Conservation (phyloP, 2,329 filamentous ascomycete genomes). For the Eurotiales sp. region DNA sequence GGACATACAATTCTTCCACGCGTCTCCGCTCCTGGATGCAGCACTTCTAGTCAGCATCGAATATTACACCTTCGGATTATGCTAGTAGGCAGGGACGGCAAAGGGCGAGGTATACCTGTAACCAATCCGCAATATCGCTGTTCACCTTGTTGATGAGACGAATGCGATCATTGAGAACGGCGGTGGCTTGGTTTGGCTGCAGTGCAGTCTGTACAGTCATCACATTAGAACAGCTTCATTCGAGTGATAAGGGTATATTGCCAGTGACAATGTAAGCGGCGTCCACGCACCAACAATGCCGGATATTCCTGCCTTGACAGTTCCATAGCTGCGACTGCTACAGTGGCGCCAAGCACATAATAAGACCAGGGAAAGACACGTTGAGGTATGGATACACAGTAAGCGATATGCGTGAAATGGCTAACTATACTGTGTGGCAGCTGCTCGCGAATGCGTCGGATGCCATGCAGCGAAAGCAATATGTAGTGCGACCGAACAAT, state of each 20-base stretch:
- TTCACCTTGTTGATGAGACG: constrained; percentile 84
- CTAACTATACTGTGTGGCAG: background rate
- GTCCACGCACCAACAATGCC: constrained; percentile 74
- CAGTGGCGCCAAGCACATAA: constrained; percentile 30
- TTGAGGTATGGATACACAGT: constrained; percentile 15
- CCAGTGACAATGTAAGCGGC: background rate
- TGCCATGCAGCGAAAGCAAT: background rate
- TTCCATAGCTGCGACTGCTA: constrained; percentile 54
- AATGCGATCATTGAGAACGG: constrained; percentile 79
- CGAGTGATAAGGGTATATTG: constrained; percentile 10
- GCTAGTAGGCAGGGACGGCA: constrained; percentile 18
- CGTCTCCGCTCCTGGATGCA: constrained; percentile 76
- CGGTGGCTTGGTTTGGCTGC: constrained; percentile 75
- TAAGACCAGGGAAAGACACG: constrained; percentile 7
- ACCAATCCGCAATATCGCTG: constrained; percentile 89
- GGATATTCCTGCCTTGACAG: constrained; percentile 88
- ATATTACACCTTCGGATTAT: no score
- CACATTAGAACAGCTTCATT: no score
- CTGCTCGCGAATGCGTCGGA: background rate
- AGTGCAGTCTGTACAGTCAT: constrained; percentile 62
- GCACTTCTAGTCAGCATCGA: background rate
- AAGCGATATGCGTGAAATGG: background rate
- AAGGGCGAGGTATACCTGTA: constrained; percentile 95
- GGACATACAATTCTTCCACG: constrained; percentile 85
- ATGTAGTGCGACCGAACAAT: background rate